These are phyloP conservation scores for Patellaria atrata DNA, from an alignment of 495 filamentous ascomycete species.

Conservation along the genomic window DNA sequence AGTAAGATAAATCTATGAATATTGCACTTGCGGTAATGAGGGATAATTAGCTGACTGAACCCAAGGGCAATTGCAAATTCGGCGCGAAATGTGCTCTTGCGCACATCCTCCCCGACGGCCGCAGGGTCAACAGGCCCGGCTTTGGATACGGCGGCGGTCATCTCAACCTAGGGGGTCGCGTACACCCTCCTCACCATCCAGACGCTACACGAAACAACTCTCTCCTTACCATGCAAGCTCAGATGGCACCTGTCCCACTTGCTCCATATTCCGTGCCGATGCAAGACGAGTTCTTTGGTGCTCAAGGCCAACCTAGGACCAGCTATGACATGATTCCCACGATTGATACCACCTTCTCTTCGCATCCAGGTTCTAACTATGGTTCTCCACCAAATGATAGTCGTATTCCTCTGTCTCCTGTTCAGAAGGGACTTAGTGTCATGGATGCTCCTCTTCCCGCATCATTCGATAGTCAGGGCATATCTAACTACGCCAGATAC, in stretches of 20 bases:
- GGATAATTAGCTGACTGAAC: constrained; percentile 8
- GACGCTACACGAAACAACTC: constrained; percentile 74
- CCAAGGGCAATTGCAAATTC: constrained; percentile 95
- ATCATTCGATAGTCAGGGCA: constrained; percentile 92
- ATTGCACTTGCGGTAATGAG: neutral
- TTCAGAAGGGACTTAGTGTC: constrained; percentile 54
- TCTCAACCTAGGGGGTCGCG: constrained; percentile 54
- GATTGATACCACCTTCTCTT: constrained; percentile 67
- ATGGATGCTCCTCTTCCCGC: constrained; percentile 88
- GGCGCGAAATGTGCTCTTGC: constrained; percentile 92
- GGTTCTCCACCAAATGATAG: constrained; percentile 75
- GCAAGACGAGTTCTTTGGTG: constrained; percentile 13
- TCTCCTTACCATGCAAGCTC: constrained; percentile 42
- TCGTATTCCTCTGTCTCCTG: constrained; percentile 63
- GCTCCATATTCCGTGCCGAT: constrained; percentile 6
- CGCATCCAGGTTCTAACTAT: constrained; percentile 63
- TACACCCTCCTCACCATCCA: constrained; percentile 52
- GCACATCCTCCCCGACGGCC: constrained; percentile 87
- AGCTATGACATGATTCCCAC: constrained; percentile 47
- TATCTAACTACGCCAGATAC: constrained; percentile 77
- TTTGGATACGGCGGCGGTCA: constrained; percentile 32
- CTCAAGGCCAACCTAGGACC: constrained; percentile 14
- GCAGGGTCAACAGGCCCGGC: constrained; percentile 60
- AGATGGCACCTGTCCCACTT: constrained; percentile 10
- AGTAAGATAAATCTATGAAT: constrained; percentile 37